phyloP scores from a whole-genome alignment of 164 flowering plant species.

The Taxillus chinensis region DNA sequence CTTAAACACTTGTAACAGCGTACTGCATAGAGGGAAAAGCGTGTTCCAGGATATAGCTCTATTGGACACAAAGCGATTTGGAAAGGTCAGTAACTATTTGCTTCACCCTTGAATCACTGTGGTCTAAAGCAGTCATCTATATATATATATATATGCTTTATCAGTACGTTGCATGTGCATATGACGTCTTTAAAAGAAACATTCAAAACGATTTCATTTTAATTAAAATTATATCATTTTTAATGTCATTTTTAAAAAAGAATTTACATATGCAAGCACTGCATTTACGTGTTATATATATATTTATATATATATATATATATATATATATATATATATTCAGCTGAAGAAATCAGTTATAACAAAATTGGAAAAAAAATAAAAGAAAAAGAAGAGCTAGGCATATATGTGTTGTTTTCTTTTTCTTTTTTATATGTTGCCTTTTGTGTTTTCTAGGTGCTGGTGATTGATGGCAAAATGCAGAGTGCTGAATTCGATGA shows the following conservation, averaged over 20 bases:
- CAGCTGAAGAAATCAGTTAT: too few relatives aligned
- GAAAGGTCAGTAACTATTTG: conserved; percentile 36
- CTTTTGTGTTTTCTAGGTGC: conserved; percentile 24
- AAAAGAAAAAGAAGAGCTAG: too few relatives aligned
- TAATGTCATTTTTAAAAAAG: too few relatives aligned
- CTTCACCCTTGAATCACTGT: not conserved
- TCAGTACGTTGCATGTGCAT: too few relatives aligned
- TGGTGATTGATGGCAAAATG: conserved; percentile 91
- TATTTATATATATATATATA: too few relatives aligned
- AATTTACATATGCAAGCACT: too few relatives aligned
- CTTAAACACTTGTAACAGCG: conserved; percentile 18
- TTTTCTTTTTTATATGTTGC: not conserved
- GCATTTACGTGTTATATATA: too few relatives aligned
- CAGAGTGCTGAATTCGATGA: conserved; percentile 85
- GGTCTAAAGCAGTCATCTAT: not conserved
- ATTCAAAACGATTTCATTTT: too few relatives aligned
- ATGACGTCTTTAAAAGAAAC: too few relatives aligned
- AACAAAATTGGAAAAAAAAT: too few relatives aligned
- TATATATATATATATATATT: too few relatives aligned
- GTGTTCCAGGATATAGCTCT: conserved; percentile 69
- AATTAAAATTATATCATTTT: too few relatives aligned
- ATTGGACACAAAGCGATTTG: conserved; percentile 78
- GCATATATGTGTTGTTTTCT: not conserved
- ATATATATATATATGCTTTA: not conserved
- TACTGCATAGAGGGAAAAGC: conserved; percentile 48